These are phyloP conservation scores for Backusella morwellensis DNA, from an alignment of 192 early-diverging fungal species.

Conservation along the genomic window DNA sequence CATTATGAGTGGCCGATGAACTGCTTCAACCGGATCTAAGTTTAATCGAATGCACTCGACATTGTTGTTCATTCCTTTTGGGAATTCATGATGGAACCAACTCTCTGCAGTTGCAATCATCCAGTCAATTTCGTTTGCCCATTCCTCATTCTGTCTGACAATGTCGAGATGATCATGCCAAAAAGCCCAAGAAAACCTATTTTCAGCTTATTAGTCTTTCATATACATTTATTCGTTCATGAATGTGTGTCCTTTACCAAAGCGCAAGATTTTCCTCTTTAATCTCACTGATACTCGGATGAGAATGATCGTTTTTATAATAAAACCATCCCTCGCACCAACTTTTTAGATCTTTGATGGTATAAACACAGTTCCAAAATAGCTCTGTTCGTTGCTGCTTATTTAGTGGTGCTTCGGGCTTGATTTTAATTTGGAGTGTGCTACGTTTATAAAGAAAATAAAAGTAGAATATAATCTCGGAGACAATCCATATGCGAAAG, in stretches of 20 bases:
- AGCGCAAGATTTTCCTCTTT: slow-evolving; percentile 21
- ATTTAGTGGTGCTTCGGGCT: slow-evolving; percentile 8
- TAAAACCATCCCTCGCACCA: slow-evolving; percentile 42
- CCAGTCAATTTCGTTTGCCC: slow-evolving; percentile 38
- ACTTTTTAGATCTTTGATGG: slow-evolving; percentile 21
- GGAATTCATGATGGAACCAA: slow-evolving; percentile 37
- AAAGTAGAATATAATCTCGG: slow-evolving; percentile 35
- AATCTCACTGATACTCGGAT: slow-evolving; percentile 30
- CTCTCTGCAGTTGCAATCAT: slow-evolving; percentile 40
- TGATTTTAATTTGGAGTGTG: slow-evolving; percentile 11
- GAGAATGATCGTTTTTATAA: slow-evolving; percentile 12
- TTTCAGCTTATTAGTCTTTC: neutral
- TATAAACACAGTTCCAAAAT: slow-evolving; percentile 29
- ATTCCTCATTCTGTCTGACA: slow-evolving; percentile 28
- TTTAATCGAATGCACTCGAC: slow-evolving; percentile 54
- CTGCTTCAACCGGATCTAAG: slow-evolving; percentile 53
- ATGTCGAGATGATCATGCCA: slow-evolving; percentile 41
- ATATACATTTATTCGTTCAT: neutral
- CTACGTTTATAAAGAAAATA: slow-evolving; percentile 23
- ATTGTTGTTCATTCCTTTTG: slow-evolving; percentile 41
- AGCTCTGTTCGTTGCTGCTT: slow-evolving; percentile 14
- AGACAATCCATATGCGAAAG: slow-evolving; percentile 24
- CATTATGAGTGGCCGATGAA: slow-evolving; percentile 56
- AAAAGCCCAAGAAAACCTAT: slow-evolving; percentile 56
- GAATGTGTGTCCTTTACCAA: slow-evolving; percentile 19